These are phyloP conservation scores for Arthrobotrys musiformis DNA, from an alignment of 2,329 filamentous ascomycete genomes.

Conservation along the genomic window DNA sequence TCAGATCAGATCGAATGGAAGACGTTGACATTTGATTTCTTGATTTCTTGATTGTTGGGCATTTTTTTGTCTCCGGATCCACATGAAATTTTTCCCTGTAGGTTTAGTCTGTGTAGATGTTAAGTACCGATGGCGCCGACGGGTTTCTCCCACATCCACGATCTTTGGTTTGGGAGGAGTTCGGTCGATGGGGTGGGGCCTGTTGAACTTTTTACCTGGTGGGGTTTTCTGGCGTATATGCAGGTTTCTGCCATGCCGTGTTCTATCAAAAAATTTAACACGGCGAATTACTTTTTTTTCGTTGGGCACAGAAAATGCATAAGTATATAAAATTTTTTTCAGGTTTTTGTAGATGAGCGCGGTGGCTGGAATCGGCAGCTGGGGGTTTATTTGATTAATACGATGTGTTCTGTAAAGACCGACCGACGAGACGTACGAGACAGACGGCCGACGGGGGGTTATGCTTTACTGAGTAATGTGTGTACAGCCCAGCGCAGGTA, in stretches of 20 bases:
- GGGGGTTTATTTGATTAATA: neutral
- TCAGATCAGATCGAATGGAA: too few species aligned
- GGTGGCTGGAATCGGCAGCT: too few species aligned
- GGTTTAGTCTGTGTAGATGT: neutral
- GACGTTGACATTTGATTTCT: neutral
- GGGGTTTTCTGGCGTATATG: neutral
- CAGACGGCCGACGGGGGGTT: too few species aligned
- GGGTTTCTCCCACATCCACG: neutral
- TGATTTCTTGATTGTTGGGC: too few species aligned
- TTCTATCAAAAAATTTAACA: neutral
- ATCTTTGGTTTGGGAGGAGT: slow-evolving; percentile 12
- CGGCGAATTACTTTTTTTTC: slow-evolving; percentile 4
- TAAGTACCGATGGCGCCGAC: neutral
- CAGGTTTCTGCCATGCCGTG: neutral
- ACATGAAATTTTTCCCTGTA: too few species aligned
- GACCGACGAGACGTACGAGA: too few species aligned
- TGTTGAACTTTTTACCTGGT: neutral
- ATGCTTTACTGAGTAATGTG: too few species aligned
- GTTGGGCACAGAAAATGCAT: neutral
- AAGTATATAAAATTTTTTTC: neutral
- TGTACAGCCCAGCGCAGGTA: too few species aligned
- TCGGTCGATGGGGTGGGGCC: neutral
- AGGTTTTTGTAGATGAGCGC: neutral
- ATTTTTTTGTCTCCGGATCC: too few species aligned
- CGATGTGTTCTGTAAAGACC: too few species aligned